Evolutionary conservation across 768 basidiomycete genomes (phyloP).

Genomic region (Auricularia auricula-judae): DNA sequence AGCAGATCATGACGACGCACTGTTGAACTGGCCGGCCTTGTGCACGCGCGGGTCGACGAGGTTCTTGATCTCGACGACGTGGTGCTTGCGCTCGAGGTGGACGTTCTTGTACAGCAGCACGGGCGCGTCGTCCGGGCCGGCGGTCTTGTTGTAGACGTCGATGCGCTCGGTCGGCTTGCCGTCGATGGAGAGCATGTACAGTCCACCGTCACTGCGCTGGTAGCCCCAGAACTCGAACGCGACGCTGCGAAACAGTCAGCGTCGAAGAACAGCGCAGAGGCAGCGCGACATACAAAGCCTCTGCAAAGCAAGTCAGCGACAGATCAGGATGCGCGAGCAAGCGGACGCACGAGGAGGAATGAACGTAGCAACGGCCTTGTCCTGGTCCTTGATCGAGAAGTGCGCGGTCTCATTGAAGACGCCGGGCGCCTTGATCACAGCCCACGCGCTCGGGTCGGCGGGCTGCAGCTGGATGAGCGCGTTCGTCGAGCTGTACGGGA

Average conservation of each 20-base stretch:
- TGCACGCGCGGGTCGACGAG: background rate
- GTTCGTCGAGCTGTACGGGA: background rate
- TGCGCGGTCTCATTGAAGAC: background rate
- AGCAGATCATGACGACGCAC: background rate
- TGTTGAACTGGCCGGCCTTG: background rate
- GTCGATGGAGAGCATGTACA: constrained; percentile 3
- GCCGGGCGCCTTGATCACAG: background rate
- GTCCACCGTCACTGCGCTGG: constrained; percentile 6
- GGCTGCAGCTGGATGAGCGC: background rate
- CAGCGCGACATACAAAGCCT: too few species aligned
- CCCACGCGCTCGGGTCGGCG: background rate
- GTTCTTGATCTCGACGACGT: constrained; percentile 2
- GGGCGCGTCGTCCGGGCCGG: background rate
- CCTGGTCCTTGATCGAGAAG: background rate
- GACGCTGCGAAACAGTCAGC: background rate
- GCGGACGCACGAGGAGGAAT: background rate
- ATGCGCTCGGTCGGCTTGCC: background rate
- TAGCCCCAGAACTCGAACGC: constrained; percentile 5
- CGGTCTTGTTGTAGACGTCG: constrained; percentile 2
- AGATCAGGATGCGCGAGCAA: background rate
- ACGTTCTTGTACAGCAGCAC: background rate
- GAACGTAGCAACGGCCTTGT: background rate
- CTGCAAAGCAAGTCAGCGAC: background rate
- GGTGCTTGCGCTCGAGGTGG: background rate
- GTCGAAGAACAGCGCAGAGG: background rate